Base-by-base conservation (phyloP, 2,329 filamentous ascomycete species). In the Grosmannia clavigera region DNA sequence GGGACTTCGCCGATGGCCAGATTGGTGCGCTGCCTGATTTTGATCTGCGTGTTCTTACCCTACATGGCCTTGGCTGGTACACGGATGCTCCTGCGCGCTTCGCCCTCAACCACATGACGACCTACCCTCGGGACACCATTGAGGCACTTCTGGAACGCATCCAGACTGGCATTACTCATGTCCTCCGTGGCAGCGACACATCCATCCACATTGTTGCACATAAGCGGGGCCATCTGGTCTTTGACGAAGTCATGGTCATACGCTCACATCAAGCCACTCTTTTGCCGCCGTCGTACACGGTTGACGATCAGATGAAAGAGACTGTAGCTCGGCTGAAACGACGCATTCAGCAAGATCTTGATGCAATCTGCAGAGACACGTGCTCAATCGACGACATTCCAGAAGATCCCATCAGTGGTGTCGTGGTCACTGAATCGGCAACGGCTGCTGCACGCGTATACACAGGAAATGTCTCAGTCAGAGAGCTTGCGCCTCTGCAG, bases 181-280 rank as follows among this genome's bases (percentile, higher is more conserved):
- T 78, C 6, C 70, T 82, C 29, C 73, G 74, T 56, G 74, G 75
- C 29, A 74, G 77, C 60, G 75, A 78, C 29, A 71, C 75, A 48
- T 72, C 75, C 5, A 71, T 80, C 57, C 76, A 74, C 27, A 69
- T 82, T 66, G 74, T 72, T 3, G 75, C 76, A 7, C 72, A 78
- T 64, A 81, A 81, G 66, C 74, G 79, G 52, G 79, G 79, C 0
- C 79, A 82, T 60, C 73, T 79, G 27, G 72, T 82, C 16, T 62
- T 80, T n/a, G 75, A 79, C 66, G 78, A 78, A 64, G 74, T 74
- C 5, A 68, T 80, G 10, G 70, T 76, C 14, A 72, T 76, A 9
- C 69, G 70, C 19, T 63, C 72, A 73, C 46, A 68, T 67, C 19
- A 52, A 6, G 65, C 66, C 10, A 68, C 64, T 38, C 67, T 64